A percentile compares a stretch with the other conserved stretches of the same genome.
phyloP scores from a whole-genome alignment of 306 rosid species.

The Vachellia collinsii region DNA sequence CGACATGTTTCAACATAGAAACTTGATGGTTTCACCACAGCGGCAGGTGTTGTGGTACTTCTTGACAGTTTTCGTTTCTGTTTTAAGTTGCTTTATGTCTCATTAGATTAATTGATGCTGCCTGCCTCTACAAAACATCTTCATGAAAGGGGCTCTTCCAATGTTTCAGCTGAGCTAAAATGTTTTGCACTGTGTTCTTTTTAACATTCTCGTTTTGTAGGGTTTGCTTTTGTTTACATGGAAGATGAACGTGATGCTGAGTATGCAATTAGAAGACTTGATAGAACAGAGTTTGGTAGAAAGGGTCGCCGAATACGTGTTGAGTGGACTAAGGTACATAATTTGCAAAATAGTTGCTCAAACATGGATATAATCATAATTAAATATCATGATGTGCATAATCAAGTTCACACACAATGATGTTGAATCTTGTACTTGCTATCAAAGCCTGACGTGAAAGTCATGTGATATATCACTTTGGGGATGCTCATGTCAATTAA shows the following conservation, averaged over 20 bases:
- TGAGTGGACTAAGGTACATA: constrained; percentile 80
- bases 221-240: constrained; percentile 87
- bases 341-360: constrained; percentile 9
- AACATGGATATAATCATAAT: neutral
- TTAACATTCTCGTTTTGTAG: constrained; percentile 48
- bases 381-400: neutral
- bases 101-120: constrained; percentile 38
- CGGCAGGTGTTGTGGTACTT: constrained; percentile 86
- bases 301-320: constrained; percentile 81
- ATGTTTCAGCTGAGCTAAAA: constrained; percentile 4
- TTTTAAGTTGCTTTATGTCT: constrained; percentile 37
- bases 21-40: constrained; percentile 71
- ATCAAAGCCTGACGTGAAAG: constrained; percentile 1
- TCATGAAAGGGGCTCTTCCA: constrained; percentile 25
- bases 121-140: constrained; percentile 31
- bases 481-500: neutral
- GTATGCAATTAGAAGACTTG: constrained; percentile 85
- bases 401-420: neutral
- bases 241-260: constrained; percentile 87
- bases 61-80: constrained; percentile 50
- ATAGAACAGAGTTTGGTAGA: constrained; percentile 86
- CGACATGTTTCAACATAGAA: constrained; percentile 83
- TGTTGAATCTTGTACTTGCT: constrained; percentile 9
- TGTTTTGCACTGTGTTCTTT: constrained; percentile 33
- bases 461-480: neutral